phyloP scores from a whole-genome alignment of 1,284 basidiomycete genomes.

The Apiotrichum veenhuisii region DNA sequence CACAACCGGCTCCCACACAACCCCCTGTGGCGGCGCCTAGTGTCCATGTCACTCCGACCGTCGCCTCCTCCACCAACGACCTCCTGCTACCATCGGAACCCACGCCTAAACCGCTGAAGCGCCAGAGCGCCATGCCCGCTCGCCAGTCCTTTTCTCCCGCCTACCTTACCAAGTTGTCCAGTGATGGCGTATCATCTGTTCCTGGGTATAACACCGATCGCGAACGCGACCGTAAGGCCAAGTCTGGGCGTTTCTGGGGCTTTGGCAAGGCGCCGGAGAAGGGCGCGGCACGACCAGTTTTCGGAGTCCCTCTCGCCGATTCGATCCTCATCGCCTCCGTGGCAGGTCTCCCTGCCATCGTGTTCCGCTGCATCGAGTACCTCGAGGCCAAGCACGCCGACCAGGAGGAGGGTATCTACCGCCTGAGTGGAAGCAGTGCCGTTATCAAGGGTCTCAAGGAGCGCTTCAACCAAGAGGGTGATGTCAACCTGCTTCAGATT shows the following conservation, averaged over 20 bases:
- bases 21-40: conserved; percentile 12
- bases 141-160: conserved; percentile 34
- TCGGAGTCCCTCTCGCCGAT: conserved; percentile 82
- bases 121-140: conserved; percentile 44
- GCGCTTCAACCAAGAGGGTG: conserved; percentile 90
- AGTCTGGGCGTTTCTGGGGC: conserved; percentile 82
- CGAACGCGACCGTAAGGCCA: conserved; percentile 80
- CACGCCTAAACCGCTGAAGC: conserved; percentile 31
- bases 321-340: conserved; percentile 84
- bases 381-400: conserved; percentile 86
- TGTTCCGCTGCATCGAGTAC: conserved; percentile 89
- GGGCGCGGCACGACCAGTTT: conserved; percentile 66
- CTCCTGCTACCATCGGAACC: conserved; percentile 7
- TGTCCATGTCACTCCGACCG: neutral
- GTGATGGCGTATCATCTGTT: conserved; percentile 32
- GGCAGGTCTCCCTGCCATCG: conserved; percentile 84
- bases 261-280: conserved; percentile 56
- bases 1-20: neutral
- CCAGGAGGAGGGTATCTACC: conserved; percentile 95
- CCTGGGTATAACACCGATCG: conserved; percentile 30
- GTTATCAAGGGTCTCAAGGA: conserved; percentile 93
- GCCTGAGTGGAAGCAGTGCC: conserved; percentile 84
- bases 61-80: neutral
- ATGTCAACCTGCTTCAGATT: conserved; percentile 75
- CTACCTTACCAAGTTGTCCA: conserved; percentile 41